Evolutionary conservation across 208 protist species (phyloP).

Genomic region (Leishmania tropica): DNA sequence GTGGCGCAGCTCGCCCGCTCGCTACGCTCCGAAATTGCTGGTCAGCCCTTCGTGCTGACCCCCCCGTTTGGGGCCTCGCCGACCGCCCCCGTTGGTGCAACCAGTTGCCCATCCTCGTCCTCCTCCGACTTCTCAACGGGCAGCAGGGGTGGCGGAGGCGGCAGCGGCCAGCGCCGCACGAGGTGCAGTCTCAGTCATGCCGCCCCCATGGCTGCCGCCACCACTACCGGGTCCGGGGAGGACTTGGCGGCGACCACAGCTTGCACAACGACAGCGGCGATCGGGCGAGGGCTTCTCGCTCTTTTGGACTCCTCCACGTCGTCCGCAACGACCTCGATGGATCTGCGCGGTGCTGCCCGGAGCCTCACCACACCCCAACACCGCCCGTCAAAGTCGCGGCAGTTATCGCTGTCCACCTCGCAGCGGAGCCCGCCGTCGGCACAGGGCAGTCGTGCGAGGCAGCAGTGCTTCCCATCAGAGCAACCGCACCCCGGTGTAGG

Average conservation of each 20-base stretch:
- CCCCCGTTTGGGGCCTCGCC: background rate
- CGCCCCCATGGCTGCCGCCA: background rate
- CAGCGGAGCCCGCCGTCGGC: background rate
- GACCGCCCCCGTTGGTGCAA: background rate
- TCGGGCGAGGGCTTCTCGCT: background rate
- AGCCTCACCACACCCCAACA: background rate
- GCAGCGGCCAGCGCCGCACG: background rate
- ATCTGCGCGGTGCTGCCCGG: background rate
- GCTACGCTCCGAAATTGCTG: conserved; percentile 28
- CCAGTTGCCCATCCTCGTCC: background rate
- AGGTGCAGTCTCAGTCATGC: background rate
- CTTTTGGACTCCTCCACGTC: background rate
- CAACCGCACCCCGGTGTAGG: background rate
- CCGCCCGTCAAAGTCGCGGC: background rate
- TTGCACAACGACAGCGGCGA: background rate
- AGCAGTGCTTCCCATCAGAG: background rate
- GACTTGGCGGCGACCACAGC: background rate
- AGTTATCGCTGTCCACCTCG: background rate
- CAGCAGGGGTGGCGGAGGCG: background rate
- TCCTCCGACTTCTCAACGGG: background rate
- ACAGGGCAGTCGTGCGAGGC: background rate
- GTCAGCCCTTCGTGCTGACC: conserved; percentile 27
- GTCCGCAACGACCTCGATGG: background rate
- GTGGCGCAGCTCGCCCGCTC: conserved; percentile 30
- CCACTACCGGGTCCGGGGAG: background rate